Evolutionary conservation across 345 rosid species (phyloP).

Genomic region (Odontarrhena argentea): DNA sequence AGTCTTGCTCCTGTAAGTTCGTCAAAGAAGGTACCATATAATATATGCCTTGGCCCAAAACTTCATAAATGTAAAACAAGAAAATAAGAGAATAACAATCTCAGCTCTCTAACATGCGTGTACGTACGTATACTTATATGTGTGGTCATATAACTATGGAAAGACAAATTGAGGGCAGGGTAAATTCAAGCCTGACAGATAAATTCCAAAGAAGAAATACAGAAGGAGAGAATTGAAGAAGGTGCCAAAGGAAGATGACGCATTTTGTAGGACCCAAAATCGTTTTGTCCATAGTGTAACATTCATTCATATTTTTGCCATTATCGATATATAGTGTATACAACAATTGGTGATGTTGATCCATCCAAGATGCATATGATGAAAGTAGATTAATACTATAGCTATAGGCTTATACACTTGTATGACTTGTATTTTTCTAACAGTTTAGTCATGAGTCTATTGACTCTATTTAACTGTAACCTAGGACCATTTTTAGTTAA

Average conservation of each 20-base stretch:
- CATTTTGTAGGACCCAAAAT: constrained; percentile 26
- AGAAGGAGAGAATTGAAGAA: constrained; percentile 26
- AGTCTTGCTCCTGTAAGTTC: too few species aligned
- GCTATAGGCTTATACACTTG: constrained; percentile 31
- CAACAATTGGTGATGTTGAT: constrained; percentile 30
- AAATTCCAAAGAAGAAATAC: constrained; percentile 35
- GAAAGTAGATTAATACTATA: constrained; percentile 21
- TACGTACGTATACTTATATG: not conserved
- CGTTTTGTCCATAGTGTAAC: constrained; percentile 28
- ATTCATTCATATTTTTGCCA: constrained; percentile 26
- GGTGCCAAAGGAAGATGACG: constrained; percentile 33
- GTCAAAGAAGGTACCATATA: too few species aligned
- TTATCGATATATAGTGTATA: constrained; percentile 22
- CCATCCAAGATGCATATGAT: constrained; percentile 26
- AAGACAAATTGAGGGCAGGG: constrained; percentile 29
- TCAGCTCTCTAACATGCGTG: constrained; percentile 19
- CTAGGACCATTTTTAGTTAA: constrained; percentile 37
- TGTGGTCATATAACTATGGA: constrained; percentile 31
- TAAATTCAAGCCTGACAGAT: constrained; percentile 36
- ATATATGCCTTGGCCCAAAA: too few species aligned
- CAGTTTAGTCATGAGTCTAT: constrained; percentile 38
- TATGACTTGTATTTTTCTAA: constrained; percentile 34
- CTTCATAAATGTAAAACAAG: too few species aligned
- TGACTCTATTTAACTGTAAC: constrained; percentile 33
- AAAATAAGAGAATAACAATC: not conserved